Percentiles rank a stretch among this genome's conserved stretches.
phyloP scores from a whole-genome alignment of 2,329 filamentous ascomycete genomes.

The Teratosphaeria pseudoeucalypti region DNA sequence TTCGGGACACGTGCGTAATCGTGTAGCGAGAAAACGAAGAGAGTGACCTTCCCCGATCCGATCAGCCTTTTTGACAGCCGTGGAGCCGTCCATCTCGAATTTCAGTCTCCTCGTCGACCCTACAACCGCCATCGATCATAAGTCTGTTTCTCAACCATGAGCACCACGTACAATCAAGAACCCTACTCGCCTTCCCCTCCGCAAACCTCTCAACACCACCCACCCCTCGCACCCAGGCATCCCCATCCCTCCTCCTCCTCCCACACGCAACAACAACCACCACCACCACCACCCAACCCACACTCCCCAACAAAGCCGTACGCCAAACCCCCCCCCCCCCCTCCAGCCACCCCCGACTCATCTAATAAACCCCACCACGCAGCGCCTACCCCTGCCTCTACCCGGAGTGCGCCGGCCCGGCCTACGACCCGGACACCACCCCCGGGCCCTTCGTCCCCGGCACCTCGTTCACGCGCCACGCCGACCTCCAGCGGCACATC shows the following conservation, averaged over 20 bases:
- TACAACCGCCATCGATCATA: neutral
- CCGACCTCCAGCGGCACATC: constrained; percentile 41
- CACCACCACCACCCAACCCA: neutral
- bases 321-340: neutral
- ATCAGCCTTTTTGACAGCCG: neutral
- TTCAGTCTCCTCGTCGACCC: neutral
- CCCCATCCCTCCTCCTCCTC: neutral
- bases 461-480: constrained; percentile 32
- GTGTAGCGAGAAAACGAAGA: neutral
- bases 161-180: neutral
- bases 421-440: neutral
- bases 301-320: neutral
- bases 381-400: constrained; percentile 11
- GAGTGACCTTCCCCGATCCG: neutral
- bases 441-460: neutral
- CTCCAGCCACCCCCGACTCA: too few relatives aligned
- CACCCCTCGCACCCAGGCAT: neutral
- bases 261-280: neutral
- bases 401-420: constrained; percentile 7
- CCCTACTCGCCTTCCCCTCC: neutral
- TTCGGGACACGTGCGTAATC: neutral
- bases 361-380: too few relatives aligned
- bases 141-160: neutral
- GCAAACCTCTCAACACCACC: neutral
- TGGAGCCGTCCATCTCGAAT: neutral